These are phyloP conservation scores for Ampelocalamus luodianensis DNA, from an alignment of 176 grass and related monocot genomes.

Conservation along the genomic window DNA sequence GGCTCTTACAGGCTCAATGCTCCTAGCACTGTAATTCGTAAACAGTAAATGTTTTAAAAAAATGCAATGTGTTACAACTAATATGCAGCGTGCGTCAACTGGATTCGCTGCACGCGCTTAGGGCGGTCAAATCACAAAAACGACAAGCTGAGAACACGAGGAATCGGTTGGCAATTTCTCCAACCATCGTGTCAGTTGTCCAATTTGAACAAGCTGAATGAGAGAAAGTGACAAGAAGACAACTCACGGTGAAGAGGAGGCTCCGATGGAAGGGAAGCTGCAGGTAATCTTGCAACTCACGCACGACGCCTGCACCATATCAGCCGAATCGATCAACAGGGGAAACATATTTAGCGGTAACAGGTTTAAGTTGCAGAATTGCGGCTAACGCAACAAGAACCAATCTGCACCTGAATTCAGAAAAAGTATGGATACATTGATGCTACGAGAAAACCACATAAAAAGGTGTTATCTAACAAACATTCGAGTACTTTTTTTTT, in stretches of 20 bases:
- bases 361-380: neutral
- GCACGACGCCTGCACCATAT: conserved; percentile 26
- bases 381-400: neutral
- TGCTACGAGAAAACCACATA: neutral
- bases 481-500: neutral
- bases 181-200: neutral
- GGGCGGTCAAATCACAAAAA: neutral
- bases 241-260: conserved; percentile 41
- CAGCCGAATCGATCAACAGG: neutral
- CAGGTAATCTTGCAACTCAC: conserved; percentile 31
- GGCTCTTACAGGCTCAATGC: conserved; percentile 64
- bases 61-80: neutral
- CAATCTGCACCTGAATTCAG: neutral
- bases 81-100: neutral
- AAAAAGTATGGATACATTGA: neutral
- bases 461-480: neutral
- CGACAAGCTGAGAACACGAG: neutral
- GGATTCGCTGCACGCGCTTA: neutral
- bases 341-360: neutral
- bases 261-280: conserved; percentile 28
- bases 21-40: conserved; percentile 45
- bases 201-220: neutral
- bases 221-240: neutral
- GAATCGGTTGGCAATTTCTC: neutral
- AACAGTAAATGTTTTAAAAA: conserved; percentile 1